Evolutionary conservation across 164 flowering plant species (phyloP).

Genomic region (Vitis vinifera): ASM3070453v1 NC_081812.1:9383501-9384000

Average conservation of each 20-base stretch:
- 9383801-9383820: conserved; percentile 27
- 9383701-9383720: conserved; percentile 82
- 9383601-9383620: conserved; percentile 44
- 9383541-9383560: conserved; percentile 91
- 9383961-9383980: conserved; percentile 36
- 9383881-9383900: conserved; percentile 35
- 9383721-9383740: conserved; percentile 49
- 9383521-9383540: conserved; percentile 77
- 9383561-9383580: conserved; percentile 91
- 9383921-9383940: conserved; percentile 37
- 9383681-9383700: conserved; percentile 55
- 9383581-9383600: conserved; percentile 66
- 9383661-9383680: conserved; percentile 59
- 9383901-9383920: conserved; percentile 21
- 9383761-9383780: conserved; percentile 72
- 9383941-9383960: conserved; percentile 21
- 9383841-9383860: conserved; percentile 50
- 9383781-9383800: conserved; percentile 42
- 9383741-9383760: conserved; percentile 58
- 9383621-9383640: conserved; percentile 61
- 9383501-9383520: conserved; percentile 1
- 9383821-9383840: conserved; percentile 19
- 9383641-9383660: conserved; percentile 66
- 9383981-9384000: conserved; percentile 35
- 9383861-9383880: conserved; percentile 35